Conservation (phyloP, 2,329 filamentous ascomycete species). For the Exophiala aquamarina region DNA sequence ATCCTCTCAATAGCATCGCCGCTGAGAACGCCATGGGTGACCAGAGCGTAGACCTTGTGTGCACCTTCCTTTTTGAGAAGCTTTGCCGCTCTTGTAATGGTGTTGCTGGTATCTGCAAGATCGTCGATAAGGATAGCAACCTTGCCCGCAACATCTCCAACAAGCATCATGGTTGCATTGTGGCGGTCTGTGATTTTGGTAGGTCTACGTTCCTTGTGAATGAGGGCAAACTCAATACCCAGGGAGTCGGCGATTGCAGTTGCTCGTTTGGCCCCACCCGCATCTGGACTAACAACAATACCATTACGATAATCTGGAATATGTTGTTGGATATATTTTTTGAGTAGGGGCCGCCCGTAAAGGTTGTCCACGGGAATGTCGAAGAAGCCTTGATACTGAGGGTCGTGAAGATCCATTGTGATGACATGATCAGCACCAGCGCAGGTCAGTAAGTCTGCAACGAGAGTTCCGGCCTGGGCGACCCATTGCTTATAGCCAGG, state of each 20-base stretch:
- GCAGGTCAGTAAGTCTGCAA: constrained; percentile 91
- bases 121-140: constrained; percentile 92
- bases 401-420: constrained; percentile 95
- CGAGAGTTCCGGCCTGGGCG: constrained; percentile 90
- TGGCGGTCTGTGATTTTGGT: constrained; percentile 83
- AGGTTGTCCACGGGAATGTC: constrained; percentile 98
- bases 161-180: constrained; percentile 86
- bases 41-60: constrained; percentile 82
- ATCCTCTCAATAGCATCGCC: constrained; percentile 93
- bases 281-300: constrained; percentile 94
- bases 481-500: constrained; percentile 99
- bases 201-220: constrained; percentile 95
- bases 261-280: constrained; percentile 92
- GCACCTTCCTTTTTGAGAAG: constrained; percentile 92
- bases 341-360: constrained; percentile 64
- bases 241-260: constrained; percentile 92
- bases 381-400: constrained; percentile 98
- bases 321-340: constrained; percentile 71
- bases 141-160: constrained; percentile 78
- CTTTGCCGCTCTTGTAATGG: constrained; percentile 93
- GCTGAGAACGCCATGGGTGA: constrained; percentile 93
- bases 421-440: constrained; percentile 96
- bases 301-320: constrained; percentile 82
- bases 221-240: constrained; percentile 92
- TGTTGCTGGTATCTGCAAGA: constrained; percentile 93